phyloP scores from a whole-genome alignment of 148 eudicot species.

The Vaccinium myrtillus region DNA sequence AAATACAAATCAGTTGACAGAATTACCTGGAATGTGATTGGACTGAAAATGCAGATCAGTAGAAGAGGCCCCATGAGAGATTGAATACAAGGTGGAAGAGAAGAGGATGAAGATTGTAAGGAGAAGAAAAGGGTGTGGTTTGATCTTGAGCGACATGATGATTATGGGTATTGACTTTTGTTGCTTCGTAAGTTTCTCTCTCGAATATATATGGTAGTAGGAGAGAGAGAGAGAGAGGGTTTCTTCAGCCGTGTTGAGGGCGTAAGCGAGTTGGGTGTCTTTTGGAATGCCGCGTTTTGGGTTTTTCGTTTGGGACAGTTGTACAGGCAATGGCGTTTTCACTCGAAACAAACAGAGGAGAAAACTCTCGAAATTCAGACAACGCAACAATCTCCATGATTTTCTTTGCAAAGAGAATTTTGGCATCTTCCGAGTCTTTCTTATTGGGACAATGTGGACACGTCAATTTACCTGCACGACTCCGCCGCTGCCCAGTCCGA shows the following conservation, averaged over 20 bases:
- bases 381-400: not conserved
- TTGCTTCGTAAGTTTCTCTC: not conserved
- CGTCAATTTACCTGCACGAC: too few relatives aligned
- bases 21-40: slow-evolving; percentile 18
- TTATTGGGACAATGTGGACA: too few relatives aligned
- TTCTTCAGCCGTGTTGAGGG: not conserved
- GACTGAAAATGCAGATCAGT: slow-evolving; percentile 15
- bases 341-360: not conserved
- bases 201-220: not conserved
- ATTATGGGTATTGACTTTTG: not conserved
- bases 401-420: too few relatives aligned
- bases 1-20: not conserved
- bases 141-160: not conserved
- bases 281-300: not conserved
- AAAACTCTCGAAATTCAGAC: not conserved
- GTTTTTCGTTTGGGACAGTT: not conserved
- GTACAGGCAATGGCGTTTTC: not conserved
- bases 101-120: slow-evolving; percentile 13
- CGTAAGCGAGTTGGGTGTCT: not conserved
- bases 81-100: slow-evolving; percentile 12
- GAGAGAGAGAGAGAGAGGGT: not conserved
- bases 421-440: too few relatives aligned
- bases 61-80: slow-evolving; percentile 7
- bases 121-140: slow-evolving; percentile 8
- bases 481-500: too few relatives aligned